Evolutionary conservation across 768 basidiomycete genomes (phyloP), one percentile per base, ranked within the genome.

Genomic region (Trametes meyenii): DNA sequence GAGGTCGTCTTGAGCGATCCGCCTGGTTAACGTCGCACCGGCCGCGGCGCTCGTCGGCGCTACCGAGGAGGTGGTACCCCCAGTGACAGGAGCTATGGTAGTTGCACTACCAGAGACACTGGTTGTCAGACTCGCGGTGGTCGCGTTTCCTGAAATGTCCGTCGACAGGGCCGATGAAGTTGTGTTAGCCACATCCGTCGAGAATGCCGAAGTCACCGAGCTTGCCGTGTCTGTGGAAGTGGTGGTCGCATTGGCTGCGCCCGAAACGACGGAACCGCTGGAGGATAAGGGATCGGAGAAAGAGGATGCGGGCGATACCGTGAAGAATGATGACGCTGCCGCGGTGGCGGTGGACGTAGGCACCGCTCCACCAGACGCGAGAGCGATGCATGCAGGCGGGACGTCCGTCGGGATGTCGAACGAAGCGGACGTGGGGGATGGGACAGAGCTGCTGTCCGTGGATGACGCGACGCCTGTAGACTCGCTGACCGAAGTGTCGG

Each of bases 1-100:
- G 55, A 73, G 76, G 56, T 77, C 76, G 14, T 54, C 53, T 54
- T 77, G 77, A 1, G 69, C 72, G 49, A 76, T 63, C 38, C 74
- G 72, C 50, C 57, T 63, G 33, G 52, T 43, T 11, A 65, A 19
- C 13, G 42, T 51, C 39, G 50, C 36, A 44, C 58, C 54, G 26
- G 13, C 35, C 1, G 51, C 40, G 45, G 19, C 40, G 40, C 50
- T 40, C 23, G 55, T 48, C 11, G 60, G 52, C 5, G 21, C 13
- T 0, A 49, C 33, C 5, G 55, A 36, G 16, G 39, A 24, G 2
- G 51, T 42, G 1, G 51, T 14, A n/a, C 26, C 33, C 14, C 21
- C 45, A 19, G 6, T n/a, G 5, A 13, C 39, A 5, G 14, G 14
- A 16, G 46, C 26, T 29, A 26, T 50, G 16, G 48, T 3, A 35